Evolutionary conservation across 177 flowering plant genomes (phyloP), one percentile per base, ranked within the genome.

Genomic region (Vitis hybrid): DNA sequence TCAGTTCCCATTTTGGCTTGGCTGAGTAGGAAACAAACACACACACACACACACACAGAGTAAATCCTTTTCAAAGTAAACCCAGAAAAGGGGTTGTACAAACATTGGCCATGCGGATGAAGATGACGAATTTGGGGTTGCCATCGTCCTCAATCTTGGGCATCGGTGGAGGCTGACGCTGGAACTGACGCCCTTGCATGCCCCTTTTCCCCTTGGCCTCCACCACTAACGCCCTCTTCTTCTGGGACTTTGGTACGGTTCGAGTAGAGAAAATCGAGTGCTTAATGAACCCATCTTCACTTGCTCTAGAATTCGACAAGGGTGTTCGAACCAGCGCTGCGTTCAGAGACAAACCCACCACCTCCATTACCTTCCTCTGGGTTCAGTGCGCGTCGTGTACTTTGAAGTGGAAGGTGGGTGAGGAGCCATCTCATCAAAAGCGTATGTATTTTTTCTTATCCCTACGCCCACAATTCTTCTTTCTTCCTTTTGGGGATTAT

Each of bases 81-180:
- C 59, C 69, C 39, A 56, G 62, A 63, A 64, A 66, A 12, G 59
- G 63, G 67, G 45, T 39, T 39, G 45, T 39, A 68, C 91, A 56
- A 52, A 95, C 99, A 74, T 90, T 87, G 48, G 90, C 89, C 85
- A 87, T 84, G 19, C 99, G 91, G 65, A 95, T 91, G 85, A 95
- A 95, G 76, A 95, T 80, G 57, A 93, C 93, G 54, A 95, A 95
- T 49, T 71, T 80, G 2, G 99, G 99, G 79, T 91, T 91, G 31
- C 96, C 98, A 76, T 94, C 97, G 63, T 95, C 96, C 79, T 93
- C 99, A 56, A 95, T 68, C 79, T 91, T 91, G 77, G 98, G 97
- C 74, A 93, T 19, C 6, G 87, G 69, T 64, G 90, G 95, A 59
- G 83, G 79, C 4, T 82, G 73, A 10, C 86, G 26, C 12, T 87